Conservation (phyloP, 2,329 filamentous ascomycete species). For the Akanthomyces lecanii region DNA sequence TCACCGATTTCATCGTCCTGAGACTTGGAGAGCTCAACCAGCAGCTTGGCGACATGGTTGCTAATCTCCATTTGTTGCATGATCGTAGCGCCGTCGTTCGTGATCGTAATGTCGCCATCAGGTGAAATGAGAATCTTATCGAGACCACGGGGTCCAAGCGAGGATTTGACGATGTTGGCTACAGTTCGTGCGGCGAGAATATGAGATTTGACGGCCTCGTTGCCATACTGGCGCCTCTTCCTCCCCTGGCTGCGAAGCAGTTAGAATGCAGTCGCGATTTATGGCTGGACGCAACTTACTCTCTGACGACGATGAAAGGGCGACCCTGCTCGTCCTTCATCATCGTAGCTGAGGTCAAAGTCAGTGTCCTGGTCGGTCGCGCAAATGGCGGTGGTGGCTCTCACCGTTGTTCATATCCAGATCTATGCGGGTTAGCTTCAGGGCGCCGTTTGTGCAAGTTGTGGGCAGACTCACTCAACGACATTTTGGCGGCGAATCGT, state of each 20-base stretch:
- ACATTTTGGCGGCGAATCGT: slow-evolving; percentile 19
- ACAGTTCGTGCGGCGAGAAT: slow-evolving; percentile 95
- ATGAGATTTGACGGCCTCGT: slow-evolving; percentile 96
- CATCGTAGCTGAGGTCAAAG: slow-evolving; percentile 52
- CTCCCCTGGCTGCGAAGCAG: slow-evolving; percentile 70
- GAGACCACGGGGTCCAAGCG: slow-evolving; percentile 88
- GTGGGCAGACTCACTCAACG: slow-evolving; percentile 24
- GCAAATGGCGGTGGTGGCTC: slow-evolving; percentile 19
- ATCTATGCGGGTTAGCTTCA: slow-evolving; percentile 51
- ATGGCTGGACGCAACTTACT: slow-evolving; percentile 55
- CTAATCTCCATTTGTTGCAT: slow-evolving; percentile 98
- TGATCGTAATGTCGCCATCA: slow-evolving; percentile 98
- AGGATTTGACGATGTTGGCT: slow-evolving; percentile 95
- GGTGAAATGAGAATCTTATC: slow-evolving; percentile 99
- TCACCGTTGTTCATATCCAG: slow-evolving; percentile 81
- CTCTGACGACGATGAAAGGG: slow-evolving; percentile 96
- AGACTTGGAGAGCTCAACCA: slow-evolving; percentile 96
- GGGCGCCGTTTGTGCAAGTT: not conserved
- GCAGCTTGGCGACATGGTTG: slow-evolving; percentile 94
- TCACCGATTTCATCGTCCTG: slow-evolving; percentile 99
- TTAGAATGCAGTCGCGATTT: slow-evolving; percentile 20
- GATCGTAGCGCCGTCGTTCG: slow-evolving; percentile 97
- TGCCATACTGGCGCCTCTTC: slow-evolving; percentile 96
- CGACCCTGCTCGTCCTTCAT: slow-evolving; percentile 97
- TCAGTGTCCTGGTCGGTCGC: slow-evolving; percentile 19